Base-by-base conservation (phyloP, 805 yeast species). In the Metschnikowia cubensis region DNA sequence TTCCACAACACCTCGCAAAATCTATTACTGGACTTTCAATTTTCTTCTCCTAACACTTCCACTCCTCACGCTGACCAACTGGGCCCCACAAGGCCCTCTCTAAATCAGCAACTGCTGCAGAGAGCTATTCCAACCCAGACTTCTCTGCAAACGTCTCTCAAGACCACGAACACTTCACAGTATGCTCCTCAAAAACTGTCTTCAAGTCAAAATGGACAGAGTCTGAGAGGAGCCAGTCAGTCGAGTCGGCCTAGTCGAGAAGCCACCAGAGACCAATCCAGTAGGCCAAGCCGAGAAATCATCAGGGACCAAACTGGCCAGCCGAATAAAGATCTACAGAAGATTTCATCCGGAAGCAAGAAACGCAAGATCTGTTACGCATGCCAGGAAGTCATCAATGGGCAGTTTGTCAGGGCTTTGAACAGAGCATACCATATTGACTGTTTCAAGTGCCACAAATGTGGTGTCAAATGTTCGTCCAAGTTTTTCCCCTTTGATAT, bases 361-460 rank as follows among this genome's bases (percentile, higher is more conserved):
- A 54, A 50, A 17, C 57, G 63, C 36, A 73, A 73, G 57, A 50
- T 57, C 5, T 73, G 78, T 57, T 61, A 61, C 17, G 59, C 63
- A 32, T 73, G 78, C 60, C 69, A 70, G 3, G 53, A 63, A 32
- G 70, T 67, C 33, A 73, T 73, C 38, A 70, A 71, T 4, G 77
- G 92, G n/a, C 89, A 88, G 52, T 83, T 89, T 53, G 94, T 92
- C 3, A 78, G 96, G 45, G 97, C 98, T 0, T 73, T 92, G 59
- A 85, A 83, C 32, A 76, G 77, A 44, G 83, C 88, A 1, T 92
- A 80, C 63, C 98, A 92, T 65, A 85, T 91, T 32, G 85, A 87
- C 33, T 92, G 98, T 68, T 91, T 92, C 67, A 75, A 82, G 5
- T 92, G 98, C 64, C 74, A 81, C 57, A 96, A 88, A 63, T 94